These are phyloP conservation scores for Didymella pomorum DNA, from an alignment of 2,329 filamentous ascomycete genomes.

Conservation along the genomic window DNA sequence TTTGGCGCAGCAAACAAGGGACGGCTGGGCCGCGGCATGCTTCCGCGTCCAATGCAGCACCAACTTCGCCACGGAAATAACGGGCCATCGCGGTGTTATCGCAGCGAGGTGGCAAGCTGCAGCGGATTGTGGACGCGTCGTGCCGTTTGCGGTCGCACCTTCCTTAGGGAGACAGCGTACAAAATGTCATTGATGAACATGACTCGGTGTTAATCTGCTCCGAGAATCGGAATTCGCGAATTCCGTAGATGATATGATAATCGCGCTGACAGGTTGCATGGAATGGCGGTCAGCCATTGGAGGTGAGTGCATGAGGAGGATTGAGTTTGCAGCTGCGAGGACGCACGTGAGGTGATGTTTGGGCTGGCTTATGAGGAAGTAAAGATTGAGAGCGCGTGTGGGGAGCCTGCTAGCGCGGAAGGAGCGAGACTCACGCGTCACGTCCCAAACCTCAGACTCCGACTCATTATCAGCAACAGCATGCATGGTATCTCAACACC, in stretches of 20 bases:
- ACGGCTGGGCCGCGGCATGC: conserved; percentile 11
- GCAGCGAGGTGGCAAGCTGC: conserved; percentile 8
- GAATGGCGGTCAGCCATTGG: background rate
- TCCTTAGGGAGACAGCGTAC: conserved; percentile 4
- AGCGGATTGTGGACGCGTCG: background rate
- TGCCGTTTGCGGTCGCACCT: conserved; percentile 12
- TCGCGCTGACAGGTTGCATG: conserved; percentile 5
- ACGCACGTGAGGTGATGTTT: background rate
- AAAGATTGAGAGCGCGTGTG: background rate
- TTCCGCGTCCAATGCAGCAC: conserved; percentile 8
- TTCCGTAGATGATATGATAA: conserved; percentile 4
- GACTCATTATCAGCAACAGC: background rate
- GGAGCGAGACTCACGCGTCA: conserved; percentile 5
- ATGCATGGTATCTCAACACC: background rate
- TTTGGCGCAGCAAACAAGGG: conserved; percentile 9
- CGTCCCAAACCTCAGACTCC: conserved; percentile 8
- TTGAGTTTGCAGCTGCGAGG: background rate
- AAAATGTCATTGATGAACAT: background rate
- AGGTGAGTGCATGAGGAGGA: background rate
- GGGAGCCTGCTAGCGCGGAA: conserved; percentile 1
- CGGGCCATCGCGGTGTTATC: conserved; percentile 5
- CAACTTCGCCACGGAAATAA: conserved; percentile 13
- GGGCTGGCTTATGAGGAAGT: background rate
- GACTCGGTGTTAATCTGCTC: conserved; percentile 12
- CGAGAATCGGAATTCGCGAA: conserved; percentile 13